Evolutionary conservation across 2,329 filamentous ascomycete genomes (phyloP).

Genomic region (Calonectria crousiana): DNA sequence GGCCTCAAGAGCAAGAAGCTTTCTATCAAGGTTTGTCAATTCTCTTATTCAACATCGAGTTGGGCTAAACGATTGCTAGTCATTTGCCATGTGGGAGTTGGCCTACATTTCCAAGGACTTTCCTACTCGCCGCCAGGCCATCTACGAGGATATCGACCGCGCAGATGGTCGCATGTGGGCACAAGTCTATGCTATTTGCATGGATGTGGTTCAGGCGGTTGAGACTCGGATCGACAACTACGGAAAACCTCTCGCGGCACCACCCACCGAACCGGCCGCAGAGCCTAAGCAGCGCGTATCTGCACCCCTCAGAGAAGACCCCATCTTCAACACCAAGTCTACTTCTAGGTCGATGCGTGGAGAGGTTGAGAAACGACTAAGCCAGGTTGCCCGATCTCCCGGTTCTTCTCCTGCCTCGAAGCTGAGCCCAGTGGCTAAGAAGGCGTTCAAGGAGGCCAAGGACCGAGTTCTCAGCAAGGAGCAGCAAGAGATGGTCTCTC

Average conservation of each 20-base stretch:
- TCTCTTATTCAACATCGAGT: neutral
- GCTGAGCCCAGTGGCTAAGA: constrained; percentile 64
- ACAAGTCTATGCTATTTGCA: constrained; percentile 78
- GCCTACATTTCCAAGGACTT: constrained; percentile 82
- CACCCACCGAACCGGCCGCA: constrained; percentile 47
- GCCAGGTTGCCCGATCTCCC: constrained; percentile 58
- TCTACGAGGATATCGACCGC: constrained; percentile 90
- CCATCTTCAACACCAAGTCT: constrained; percentile 57
- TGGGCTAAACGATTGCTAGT: constrained; percentile 56
- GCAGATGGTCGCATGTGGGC: constrained; percentile 84
- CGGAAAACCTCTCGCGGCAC: constrained; percentile 57
- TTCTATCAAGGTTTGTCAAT: constrained; percentile 71
- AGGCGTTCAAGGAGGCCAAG: constrained; percentile 60
- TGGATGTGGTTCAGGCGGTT: constrained; percentile 77
- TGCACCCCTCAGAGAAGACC: constrained; percentile 58
- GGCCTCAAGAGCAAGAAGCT: constrained; percentile 88
- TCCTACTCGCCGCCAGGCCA: constrained; percentile 79
- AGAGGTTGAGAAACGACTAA: constrained; percentile 61
- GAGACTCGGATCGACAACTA: constrained; percentile 75
- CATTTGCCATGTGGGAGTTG: constrained; percentile 93
- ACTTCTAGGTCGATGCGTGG: constrained; percentile 53
- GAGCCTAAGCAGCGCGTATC: constrained; percentile 50
- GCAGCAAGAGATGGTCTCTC: constrained; percentile 65
- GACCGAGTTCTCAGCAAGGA: constrained; percentile 64
- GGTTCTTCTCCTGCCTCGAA: constrained; percentile 62